Evolutionary conservation across 345 rosid genomes (phyloP), one percentile per base, ranked within the genome.

Genomic region (Litchi chinensis): DNA sequence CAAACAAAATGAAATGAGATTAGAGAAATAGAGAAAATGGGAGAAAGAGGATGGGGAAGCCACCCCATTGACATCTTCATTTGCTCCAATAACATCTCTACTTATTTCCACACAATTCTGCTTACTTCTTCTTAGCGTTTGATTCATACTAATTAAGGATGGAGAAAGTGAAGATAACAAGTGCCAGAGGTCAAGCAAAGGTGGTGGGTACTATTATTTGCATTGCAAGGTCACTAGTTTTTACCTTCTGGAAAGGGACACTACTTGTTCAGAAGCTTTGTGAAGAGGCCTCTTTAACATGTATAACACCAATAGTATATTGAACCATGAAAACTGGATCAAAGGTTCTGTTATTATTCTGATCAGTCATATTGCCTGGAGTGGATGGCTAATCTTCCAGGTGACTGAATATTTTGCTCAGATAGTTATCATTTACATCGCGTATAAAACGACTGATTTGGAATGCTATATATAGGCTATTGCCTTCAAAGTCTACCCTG

Each of bases 231-330:
- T 86, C 90, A 22, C 85, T 90, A 44, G 46, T 79, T 12, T 88
- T 88, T 70, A 86, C 87, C 63, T 84, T 88, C 67, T 88, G 93
- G 87, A 90, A 82, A 78, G 89, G 89, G 83, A 64, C 85, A 83
- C n/a, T 83, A 69, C 48, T 63, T 85, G 13, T 74, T 71, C 41
- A 79, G 80, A 75, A 74, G 88, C 83, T 65, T 81, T 68, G 77
- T 56, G 65, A 28, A 81, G 12, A 77, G 71, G 71, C 90, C 90
- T 3, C 76, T 88, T 90, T 65, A 80, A 76, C 81, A 68, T 83
- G 15, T 70, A 83, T 5, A 46, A 59, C 62, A 60, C 73, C 71
- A 10, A 76, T 19, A 65, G 28, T 11, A 65, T 63, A n/a, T 12
- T 5, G 15, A 70, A 48, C 1, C 74, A 68, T 43, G 82, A 88